Evolutionary conservation across 2,329 filamentous ascomycete species (phyloP).

Genomic region (Aspergillus viridinutans): DNA sequence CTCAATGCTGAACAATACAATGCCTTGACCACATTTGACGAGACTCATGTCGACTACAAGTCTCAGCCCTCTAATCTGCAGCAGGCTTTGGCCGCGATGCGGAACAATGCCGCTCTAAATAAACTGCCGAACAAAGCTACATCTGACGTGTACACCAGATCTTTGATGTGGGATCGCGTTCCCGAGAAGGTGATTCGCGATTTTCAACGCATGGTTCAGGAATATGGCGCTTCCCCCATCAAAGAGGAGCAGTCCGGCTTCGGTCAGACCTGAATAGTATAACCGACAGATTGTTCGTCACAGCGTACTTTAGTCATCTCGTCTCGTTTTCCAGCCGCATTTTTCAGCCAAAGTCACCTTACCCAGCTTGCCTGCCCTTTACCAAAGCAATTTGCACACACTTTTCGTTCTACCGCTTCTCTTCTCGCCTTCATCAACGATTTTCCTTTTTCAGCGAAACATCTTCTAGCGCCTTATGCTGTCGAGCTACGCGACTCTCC

Average conservation of each 20-base stretch:
- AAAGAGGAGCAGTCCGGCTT: conserved; percentile 29
- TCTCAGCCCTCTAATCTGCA: conserved; percentile 41
- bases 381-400: not conserved
- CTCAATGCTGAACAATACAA: conserved; percentile 86
- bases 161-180: conserved; percentile 90
- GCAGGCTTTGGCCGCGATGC: conserved; percentile 74
- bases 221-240: conserved; percentile 50
- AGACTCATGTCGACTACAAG: conserved; percentile 37
- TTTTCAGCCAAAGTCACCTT: conserved; percentile 6
- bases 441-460: not conserved
- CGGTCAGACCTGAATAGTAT: conserved; percentile 12
- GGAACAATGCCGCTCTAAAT: conserved; percentile 63
- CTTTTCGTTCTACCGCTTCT: conserved; percentile 9
- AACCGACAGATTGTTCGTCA: conserved; percentile 1
- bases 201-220: conserved; percentile 86
- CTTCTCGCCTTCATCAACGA: conserved; percentile 8
- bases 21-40: conserved; percentile 68
- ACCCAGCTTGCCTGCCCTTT: conserved; percentile 7
- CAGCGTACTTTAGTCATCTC: conserved; percentile 5
- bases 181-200: conserved; percentile 86
- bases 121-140: conserved; percentile 50
- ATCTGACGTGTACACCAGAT: conserved; percentile 88
- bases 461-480: conserved; percentile 4
- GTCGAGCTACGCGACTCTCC: conserved; percentile 13
- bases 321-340: conserved; percentile 4